phyloP scores from a whole-genome alignment of 2,329 filamentous ascomycete species.

The Fusarium sambucinum region DNA sequence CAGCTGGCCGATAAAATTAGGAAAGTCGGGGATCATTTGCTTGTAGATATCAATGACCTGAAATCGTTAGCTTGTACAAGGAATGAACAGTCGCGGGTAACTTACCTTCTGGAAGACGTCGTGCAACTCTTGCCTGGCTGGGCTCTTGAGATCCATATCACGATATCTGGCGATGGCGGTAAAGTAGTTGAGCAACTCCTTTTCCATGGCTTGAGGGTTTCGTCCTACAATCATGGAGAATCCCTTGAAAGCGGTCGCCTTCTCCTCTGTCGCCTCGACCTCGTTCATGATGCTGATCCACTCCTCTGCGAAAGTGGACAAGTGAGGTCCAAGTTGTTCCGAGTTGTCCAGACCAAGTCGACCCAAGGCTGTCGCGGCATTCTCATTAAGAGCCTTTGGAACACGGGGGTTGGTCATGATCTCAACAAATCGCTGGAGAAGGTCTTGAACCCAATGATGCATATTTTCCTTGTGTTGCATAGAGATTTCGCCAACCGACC shows the following conservation, averaged over 20 bases:
- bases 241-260: slow-evolving; percentile 91
- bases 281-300: slow-evolving; percentile 87
- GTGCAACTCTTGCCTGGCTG: slow-evolving; percentile 74
- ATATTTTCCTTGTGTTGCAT: slow-evolving; percentile 82
- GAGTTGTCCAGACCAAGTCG: slow-evolving; percentile 85
- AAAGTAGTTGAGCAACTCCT: slow-evolving; percentile 84
- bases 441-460: slow-evolving; percentile 79
- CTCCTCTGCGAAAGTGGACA: slow-evolving; percentile 82
- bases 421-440: slow-evolving; percentile 81
- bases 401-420: slow-evolving; percentile 89
- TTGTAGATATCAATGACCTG: slow-evolving; percentile 68
- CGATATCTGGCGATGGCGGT: slow-evolving; percentile 83
- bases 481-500: slow-evolving; percentile 93
- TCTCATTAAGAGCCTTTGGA: slow-evolving; percentile 89
- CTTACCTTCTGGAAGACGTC: slow-evolving; percentile 82
- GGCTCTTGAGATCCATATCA: slow-evolving; percentile 70
- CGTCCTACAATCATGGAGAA: slow-evolving; percentile 86
- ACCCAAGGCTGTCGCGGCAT: slow-evolving; percentile 92
- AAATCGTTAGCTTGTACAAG: neutral
- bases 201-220: slow-evolving; percentile 94
- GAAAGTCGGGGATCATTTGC: slow-evolving; percentile 70
- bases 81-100: slow-evolving; percentile 4
- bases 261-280: slow-evolving; percentile 90
- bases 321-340: slow-evolving; percentile 80
- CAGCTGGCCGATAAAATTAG: slow-evolving; percentile 66